Base-by-base conservation (phyloP, 1,284 basidiomycete species). In the Caloboletus inedulis region DNA sequence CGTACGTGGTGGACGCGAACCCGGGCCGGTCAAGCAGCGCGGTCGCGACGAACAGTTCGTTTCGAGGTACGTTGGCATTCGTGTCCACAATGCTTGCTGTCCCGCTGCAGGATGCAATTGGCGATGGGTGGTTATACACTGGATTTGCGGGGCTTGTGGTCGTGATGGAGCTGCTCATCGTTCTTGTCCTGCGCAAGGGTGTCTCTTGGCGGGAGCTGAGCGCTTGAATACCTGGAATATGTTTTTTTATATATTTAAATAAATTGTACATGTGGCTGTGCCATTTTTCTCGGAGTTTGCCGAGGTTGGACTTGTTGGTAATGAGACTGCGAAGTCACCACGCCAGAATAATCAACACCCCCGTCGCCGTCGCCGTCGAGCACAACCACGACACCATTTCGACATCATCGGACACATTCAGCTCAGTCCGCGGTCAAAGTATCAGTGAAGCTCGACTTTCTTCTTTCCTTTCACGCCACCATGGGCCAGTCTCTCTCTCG, bases 1-100 rank as follows among this genome's bases (percentile, higher is more conserved):
- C 87, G 0, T 91, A 89, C 61, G 76, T 90, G 44, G 85, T 90
- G 7, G 89, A 93, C 62, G 81, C 87, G 4, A 92, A 91, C 62
- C 72, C 74, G 4, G 90, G 91, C 7, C 78, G 87, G 18, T 86
- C 86, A 0, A 81, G 84, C 1, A 81, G 79, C 14, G 87, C 86
- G 3, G 81, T 88, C 6, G 85, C 89, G 0, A 70, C 77, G 16
- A 92, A 92, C 64, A 87, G 85, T 55, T 76, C 73, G 25, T 87
- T 87, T 68, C 78, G 89, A 36, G 88, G 90, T 1, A 44, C 83
- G 2, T 74, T 79, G 3, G 91, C 87, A 14, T 87, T 91, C 57
- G 71, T 87, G 13, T 84, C 84, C 4, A 79, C 81, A 2, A 88
- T 92, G 64, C 69, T 85, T 14, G 83, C 82, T 1, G 81, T 84